These are phyloP conservation scores for Clathrus columnatus DNA, from an alignment of 768 basidiomycete species.

Conservation along the genomic window DNA sequence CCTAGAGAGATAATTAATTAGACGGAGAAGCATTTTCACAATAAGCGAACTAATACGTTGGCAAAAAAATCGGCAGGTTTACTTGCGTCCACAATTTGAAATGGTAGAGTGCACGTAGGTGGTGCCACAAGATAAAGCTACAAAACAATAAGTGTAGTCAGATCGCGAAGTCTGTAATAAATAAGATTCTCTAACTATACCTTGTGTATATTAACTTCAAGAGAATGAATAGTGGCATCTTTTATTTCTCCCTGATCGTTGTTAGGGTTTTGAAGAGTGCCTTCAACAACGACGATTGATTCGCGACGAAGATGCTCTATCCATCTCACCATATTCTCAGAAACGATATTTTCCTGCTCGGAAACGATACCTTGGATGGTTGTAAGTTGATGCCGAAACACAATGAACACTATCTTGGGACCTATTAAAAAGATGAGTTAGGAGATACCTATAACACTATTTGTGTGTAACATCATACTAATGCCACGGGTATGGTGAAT, in stretches of 20 bases:
- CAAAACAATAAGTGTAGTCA: not conserved
- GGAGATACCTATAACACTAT: not conserved
- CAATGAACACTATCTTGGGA: slow-evolving; percentile 14
- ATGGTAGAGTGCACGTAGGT: slow-evolving; percentile 20
- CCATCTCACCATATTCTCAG: slow-evolving; percentile 41
- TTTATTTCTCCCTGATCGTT: slow-evolving; percentile 30
- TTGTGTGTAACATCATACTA: no score
- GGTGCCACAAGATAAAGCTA: slow-evolving; percentile 20
- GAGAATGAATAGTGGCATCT: slow-evolving; percentile 31
- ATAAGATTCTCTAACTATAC: slow-evolving; percentile 17
- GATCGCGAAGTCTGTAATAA: not conserved
- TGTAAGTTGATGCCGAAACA: slow-evolving; percentile 14
- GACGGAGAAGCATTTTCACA: not conserved
- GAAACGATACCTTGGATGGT: slow-evolving; percentile 17
- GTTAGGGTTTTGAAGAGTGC: slow-evolving; percentile 5
- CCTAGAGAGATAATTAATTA: not conserved
- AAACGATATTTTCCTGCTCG: slow-evolving; percentile 18
- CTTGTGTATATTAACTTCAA: slow-evolving; percentile 36
- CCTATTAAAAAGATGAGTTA: not conserved
- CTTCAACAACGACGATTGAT: slow-evolving; percentile 37
- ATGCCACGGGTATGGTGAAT: not conserved
- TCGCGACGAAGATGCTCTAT: slow-evolving; percentile 32
- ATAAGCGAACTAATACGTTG: slow-evolving; percentile 4
- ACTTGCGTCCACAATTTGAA: slow-evolving; percentile 24
- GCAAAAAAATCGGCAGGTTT: slow-evolving; percentile 13